These are phyloP conservation scores for Phoenix dactylifera DNA, from an alignment of 176 grass and related monocot species.

Conservation along the genomic window DNA sequence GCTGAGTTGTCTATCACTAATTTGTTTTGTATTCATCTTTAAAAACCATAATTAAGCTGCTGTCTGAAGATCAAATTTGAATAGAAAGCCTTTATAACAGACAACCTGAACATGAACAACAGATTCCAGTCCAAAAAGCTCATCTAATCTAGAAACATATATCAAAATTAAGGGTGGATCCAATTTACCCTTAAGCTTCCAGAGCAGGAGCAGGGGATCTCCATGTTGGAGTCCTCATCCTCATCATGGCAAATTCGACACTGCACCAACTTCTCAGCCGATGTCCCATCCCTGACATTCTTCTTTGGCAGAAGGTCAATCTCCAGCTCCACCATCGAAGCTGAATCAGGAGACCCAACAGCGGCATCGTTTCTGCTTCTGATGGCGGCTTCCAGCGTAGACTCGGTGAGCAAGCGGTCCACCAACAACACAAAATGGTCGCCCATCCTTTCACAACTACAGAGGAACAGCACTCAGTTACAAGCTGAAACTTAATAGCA, in stretches of 20 bases:
- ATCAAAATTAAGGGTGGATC: too few species aligned
- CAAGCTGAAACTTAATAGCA: background rate
- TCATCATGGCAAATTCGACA: conserved; percentile 90
- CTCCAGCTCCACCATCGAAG: background rate
- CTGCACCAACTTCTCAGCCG: conserved; percentile 26
- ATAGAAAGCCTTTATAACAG: too few species aligned
- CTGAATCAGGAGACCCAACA: background rate
- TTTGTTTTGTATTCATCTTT: too few species aligned
- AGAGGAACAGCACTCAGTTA: background rate
- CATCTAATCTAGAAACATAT: too few species aligned
- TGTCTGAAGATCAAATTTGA: too few species aligned
- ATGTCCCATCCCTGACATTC: background rate
- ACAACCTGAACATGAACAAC: too few species aligned
- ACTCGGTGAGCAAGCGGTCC: conserved; percentile 46
- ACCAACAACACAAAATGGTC: conserved; percentile 56
- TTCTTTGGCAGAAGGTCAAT: conserved; percentile 3
- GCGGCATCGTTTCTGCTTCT: conserved; percentile 20
- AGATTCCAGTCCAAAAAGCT: too few species aligned
- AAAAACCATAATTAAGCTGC: too few species aligned
- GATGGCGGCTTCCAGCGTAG: conserved; percentile 43
- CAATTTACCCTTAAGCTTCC: conserved; percentile 69
- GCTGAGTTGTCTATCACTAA: too few species aligned
- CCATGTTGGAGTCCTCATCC: conserved; percentile 45
- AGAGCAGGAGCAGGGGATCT: conserved; percentile 66
- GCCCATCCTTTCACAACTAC: conserved; percentile 24